phyloP scores from a whole-genome alignment of 2,329 filamentous ascomycete genomes.

The Macrophomina phaseolina region DNA sequence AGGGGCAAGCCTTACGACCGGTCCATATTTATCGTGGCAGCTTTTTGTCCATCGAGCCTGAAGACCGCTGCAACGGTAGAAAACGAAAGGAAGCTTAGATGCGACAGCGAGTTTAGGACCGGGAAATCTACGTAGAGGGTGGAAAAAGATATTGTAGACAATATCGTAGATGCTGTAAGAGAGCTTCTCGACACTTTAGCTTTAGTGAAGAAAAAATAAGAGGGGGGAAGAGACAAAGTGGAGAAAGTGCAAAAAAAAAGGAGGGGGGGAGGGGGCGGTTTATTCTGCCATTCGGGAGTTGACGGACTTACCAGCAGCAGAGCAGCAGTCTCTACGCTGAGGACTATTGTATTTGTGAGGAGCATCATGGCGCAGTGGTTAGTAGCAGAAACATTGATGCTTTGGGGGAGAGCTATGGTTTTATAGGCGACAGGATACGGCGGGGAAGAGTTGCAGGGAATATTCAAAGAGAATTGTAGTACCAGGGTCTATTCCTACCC shows the following conservation, averaged over 20 bases:
- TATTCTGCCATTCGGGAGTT: too few species aligned
- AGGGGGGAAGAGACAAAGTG: too few species aligned
- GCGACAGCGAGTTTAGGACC: slow-evolving; percentile 23
- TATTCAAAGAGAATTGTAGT: slow-evolving; percentile 3
- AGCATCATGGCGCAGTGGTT: neutral
- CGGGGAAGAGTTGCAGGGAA: neutral
- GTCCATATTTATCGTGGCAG: slow-evolving; percentile 27
- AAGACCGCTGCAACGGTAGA: slow-evolving; percentile 5
- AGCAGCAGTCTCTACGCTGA: neutral
- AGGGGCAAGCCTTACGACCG: slow-evolving; percentile 26
- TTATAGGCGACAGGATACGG: neutral
- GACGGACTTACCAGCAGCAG: slow-evolving; percentile 2
- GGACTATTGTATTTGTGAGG: neutral
- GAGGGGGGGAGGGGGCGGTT: too few species aligned
- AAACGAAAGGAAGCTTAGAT: slow-evolving; percentile 10
- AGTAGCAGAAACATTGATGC: neutral
- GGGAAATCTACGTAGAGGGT: slow-evolving; percentile 26
- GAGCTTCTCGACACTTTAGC: neutral
- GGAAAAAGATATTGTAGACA: slow-evolving; percentile 27
- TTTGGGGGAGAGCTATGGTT: neutral
- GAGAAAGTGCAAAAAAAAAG: too few species aligned
- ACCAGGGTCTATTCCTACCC: neutral
- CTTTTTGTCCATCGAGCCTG: neutral
- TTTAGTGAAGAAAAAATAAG: neutral
- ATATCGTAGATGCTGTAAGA: neutral